phyloP scores from a whole-genome alignment of 2,329 filamentous ascomycete genomes.

The Apiospora hydei region DNA sequence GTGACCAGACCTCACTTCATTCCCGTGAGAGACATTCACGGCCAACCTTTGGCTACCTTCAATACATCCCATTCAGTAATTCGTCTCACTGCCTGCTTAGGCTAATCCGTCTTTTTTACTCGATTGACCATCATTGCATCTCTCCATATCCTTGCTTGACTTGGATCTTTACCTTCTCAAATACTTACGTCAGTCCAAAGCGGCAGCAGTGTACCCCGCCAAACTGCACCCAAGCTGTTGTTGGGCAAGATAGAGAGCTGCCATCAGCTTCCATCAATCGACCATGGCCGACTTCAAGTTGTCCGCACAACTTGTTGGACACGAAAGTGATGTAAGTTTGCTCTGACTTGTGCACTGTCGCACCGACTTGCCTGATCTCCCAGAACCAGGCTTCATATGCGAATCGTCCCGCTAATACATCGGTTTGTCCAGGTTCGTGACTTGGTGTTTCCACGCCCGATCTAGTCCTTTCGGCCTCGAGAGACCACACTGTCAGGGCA shows the following conservation, averaged over 20 bases:
- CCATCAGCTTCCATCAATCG: not conserved
- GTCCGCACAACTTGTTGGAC: slow-evolving; percentile 86
- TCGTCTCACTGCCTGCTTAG: not conserved
- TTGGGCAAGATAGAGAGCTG: not conserved
- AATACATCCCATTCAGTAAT: not conserved
- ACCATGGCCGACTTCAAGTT: slow-evolving; percentile 88
- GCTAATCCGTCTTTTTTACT: not conserved
- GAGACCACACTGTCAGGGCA: slow-evolving; percentile 87
- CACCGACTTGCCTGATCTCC: not conserved
- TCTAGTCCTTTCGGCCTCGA: slow-evolving; percentile 82
- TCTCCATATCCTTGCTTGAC: not conserved
- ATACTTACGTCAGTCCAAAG: slow-evolving; percentile 2
- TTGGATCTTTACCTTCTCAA: not conserved
- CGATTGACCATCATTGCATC: too few species aligned
- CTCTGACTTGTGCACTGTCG: not conserved
- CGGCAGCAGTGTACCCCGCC: slow-evolving; percentile 10
- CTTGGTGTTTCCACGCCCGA: slow-evolving; percentile 76
- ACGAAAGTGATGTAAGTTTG: slow-evolving; percentile 86
- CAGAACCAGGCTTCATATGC: not conserved
- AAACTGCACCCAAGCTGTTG: slow-evolving; percentile 10
- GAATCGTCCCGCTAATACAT: not conserved
- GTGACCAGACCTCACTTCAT: not conserved
- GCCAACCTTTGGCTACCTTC: not conserved
- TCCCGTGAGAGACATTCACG: not conserved
- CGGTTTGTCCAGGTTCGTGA: slow-evolving; percentile 74